Evolutionary conservation across 2,329 filamentous ascomycete genomes (phyloP), one percentile per base, ranked within the genome.

Genomic region (Trichophyton rubrum): DNA sequence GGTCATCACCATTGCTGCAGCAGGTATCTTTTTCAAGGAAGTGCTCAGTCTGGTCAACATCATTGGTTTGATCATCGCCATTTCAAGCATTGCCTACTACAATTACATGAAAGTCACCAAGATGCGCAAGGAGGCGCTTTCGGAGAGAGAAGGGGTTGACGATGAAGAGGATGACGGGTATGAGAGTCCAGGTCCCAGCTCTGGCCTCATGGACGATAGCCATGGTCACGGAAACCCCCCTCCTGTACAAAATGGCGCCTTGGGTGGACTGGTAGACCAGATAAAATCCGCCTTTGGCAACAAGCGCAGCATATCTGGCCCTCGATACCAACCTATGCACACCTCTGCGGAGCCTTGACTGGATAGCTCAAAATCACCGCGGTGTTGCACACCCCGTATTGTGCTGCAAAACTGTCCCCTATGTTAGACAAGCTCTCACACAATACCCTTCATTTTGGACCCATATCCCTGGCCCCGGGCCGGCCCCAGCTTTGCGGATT

Each of bases 61-160:
- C 8, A 82, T 87, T 15, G 93, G 93, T 6, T 78, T 99, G 11
- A 70, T 95, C n/a, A 85, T 95, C 57, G 99, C 93, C 0, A 89
- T 97, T 66, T 78, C 80, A 47, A 91, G 90, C 65, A 99, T 99
- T 64, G 85, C 79, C 3, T 84, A 85, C 13, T 99, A 99, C 75
- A 99, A 99, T 70, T 96, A 89, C 70, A 85, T 97, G 73, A 97
- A 99, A 73, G 89, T 97, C 64, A 80, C 79, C 56, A 89, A 88
- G 74, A 96, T 99, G 93, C 82, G 89, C 55, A 76, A 82, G 60
- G 88, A 96, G 11, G 89, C 90, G 1, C 72, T 74, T 20, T 74
- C 77, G 65, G 75, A 79, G 35, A 33, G 55, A 22, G 35, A 41
- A 35, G 35, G 8, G 6, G 3, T 15, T 4, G 55, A 57, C 2